Percentiles rank a stretch among this genome's conserved stretches.
Conservation (phyloP, 768 basidiomycete species). For the Rhodotorula sphaerocarpa region DNA sequence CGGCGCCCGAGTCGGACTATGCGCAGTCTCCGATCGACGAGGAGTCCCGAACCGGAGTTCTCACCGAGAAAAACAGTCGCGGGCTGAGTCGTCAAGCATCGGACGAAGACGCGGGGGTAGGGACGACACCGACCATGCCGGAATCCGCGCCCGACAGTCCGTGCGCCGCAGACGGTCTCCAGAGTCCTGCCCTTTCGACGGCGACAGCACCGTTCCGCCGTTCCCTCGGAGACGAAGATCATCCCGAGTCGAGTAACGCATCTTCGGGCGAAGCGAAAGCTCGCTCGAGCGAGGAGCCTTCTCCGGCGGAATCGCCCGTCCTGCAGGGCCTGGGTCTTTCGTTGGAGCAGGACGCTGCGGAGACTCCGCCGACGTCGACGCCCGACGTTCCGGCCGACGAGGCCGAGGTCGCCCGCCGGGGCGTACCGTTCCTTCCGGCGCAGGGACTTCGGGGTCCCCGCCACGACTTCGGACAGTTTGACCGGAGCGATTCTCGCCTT, state of each 20-base stretch:
- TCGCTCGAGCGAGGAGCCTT: neutral
- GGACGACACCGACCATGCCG: no score
- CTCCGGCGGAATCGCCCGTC: neutral
- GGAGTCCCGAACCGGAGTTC: no score
- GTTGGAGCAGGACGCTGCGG: neutral
- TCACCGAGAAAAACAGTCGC: no score
- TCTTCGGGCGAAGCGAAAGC: neutral
- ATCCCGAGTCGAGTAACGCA: conserved; percentile 29
- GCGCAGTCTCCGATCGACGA: neutral
- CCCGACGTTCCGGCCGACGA: neutral
- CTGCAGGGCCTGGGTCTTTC: conserved; percentile 11
- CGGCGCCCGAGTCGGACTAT: neutral
- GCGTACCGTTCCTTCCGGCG: neutral
- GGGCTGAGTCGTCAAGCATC: neutral
- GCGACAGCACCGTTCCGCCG: conserved; percentile 44
- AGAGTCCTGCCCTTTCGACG: conserved; percentile 38
- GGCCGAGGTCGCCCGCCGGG: neutral
- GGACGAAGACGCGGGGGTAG: no score
- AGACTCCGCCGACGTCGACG: conserved; percentile 3
- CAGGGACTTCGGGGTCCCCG: no score
- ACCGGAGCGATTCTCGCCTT: conserved; percentile 12
- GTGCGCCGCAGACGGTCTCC: no score
- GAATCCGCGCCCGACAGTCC: no score
- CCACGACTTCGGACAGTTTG: neutral
- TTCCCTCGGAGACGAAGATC: conserved; percentile 43